Percentiles rank a stretch among this genome's conserved stretches.
Conservation (phyloP, 2,329 filamentous ascomycete species). For the Scytalidium sp. region DNA sequence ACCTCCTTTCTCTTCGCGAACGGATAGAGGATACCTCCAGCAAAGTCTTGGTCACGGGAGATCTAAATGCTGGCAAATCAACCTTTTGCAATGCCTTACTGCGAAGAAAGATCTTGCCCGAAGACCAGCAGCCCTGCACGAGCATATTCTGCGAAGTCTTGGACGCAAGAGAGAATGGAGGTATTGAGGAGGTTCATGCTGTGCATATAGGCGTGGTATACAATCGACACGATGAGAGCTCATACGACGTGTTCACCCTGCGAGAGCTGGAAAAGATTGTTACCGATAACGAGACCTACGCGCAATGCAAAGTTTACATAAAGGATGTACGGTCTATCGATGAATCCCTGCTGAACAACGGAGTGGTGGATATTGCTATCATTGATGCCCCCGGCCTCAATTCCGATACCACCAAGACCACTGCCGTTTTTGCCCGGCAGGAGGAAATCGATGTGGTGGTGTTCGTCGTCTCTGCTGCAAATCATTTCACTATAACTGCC, state of each 20-base stretch:
- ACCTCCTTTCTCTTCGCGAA: slow-evolving; percentile 81
- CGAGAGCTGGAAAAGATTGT: slow-evolving; percentile 84
- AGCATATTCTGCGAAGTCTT: slow-evolving; percentile 98
- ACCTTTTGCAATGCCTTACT: slow-evolving; percentile 98
- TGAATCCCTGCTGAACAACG: slow-evolving; percentile 93
- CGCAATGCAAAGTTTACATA: slow-evolving; percentile 96
- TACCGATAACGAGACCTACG: slow-evolving; percentile 81
- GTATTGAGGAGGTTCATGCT: slow-evolving; percentile 92
- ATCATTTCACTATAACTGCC: slow-evolving; percentile 97
- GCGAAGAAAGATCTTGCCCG: slow-evolving; percentile 86
- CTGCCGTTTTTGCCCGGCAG: slow-evolving; percentile 92
- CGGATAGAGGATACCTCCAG: slow-evolving; percentile 96
- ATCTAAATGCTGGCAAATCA: slow-evolving; percentile 95
- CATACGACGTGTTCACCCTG: slow-evolving; percentile 83
- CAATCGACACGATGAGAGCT: slow-evolving; percentile 87
- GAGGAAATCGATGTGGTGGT: slow-evolving; percentile 99
- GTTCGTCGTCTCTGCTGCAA: slow-evolving; percentile 95
- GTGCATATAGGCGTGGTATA: slow-evolving; percentile 80
- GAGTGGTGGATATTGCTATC: slow-evolving; percentile 94
- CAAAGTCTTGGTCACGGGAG: slow-evolving; percentile 93
- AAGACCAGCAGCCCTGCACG: slow-evolving; percentile 97
- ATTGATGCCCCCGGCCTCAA: slow-evolving; percentile 97
- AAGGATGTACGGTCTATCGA: slow-evolving; percentile 86
- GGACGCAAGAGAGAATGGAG: slow-evolving; percentile 85
- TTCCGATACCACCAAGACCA: slow-evolving; percentile 94